Base-by-base conservation (phyloP, 139 green algal genomes). In the Protoeuglena noctilucae region DNA sequence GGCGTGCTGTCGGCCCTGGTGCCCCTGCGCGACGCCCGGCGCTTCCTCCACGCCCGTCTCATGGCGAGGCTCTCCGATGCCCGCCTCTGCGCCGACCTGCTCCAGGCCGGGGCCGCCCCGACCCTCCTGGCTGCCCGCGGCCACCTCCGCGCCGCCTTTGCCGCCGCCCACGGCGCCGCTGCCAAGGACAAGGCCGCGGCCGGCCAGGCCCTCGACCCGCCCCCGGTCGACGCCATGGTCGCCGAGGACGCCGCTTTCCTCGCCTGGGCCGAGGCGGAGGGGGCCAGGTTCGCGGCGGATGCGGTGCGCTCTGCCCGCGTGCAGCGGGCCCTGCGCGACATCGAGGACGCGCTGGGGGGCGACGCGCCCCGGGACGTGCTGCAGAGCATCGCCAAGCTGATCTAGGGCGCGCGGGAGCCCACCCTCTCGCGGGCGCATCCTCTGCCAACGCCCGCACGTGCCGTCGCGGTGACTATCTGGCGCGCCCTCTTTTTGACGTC, bases 1-100 rank as follows among this genome's bases (percentile, higher is more conserved):
- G 85, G 87, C 28, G 83, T 93, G 34, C 68, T 98, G 25, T 56
- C 60, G 5, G 75, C 71, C 52, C 74, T 95, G 2, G 84, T 98
- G 40, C 78, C 87, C 12, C 96, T 87, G 90, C 43, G 52, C 4
- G 27, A 74, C 18, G 77, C 87, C 0, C 76, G 92, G 27, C 22
- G 57, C 26, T 96, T 93, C 70, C 86, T 99, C 29, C 72, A 71
- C 7, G 53, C 43, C 1, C 78, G 87, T 27, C 75, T 99, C 18
- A 63, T 65, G n/a, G 69, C 83, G 4, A 66, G 84, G 22, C 48
- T 78, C 25, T 40, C 34, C 2, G 48, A 74, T 40, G 66, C 68
- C 39, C 7, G 22, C 22, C 31, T 55, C 39, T 26, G 16, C 17
- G 17, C 6, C 19, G 19, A 47, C 25, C 28, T 27, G 51, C 7